phyloP scores from a whole-genome alignment of 768 basidiomycete genomes.

The Gloeostereum incarnatum region DNA sequence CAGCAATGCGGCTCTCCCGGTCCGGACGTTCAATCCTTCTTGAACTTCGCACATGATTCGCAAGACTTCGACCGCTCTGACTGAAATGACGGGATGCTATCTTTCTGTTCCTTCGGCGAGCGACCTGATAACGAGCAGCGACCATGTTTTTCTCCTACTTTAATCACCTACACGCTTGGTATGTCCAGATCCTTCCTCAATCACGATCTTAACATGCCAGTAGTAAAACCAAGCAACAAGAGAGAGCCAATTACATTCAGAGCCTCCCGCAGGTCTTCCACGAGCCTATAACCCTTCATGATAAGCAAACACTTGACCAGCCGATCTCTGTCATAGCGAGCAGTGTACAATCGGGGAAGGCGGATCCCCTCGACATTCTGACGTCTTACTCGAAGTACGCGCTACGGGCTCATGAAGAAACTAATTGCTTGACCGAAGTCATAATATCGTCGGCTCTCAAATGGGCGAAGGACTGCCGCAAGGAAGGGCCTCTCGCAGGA shows the following conservation, averaged over 20 bases:
- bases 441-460: conserved; percentile 31
- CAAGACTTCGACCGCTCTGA: too few species aligned
- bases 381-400: conserved; percentile 35
- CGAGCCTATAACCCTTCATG: conserved; percentile 17
- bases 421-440: conserved; percentile 51
- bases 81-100: too few species aligned
- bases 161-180: conserved; percentile 26
- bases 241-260: conserved; percentile 21
- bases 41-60: too few species aligned
- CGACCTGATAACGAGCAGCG: too few species aligned
- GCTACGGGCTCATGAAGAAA: conserved; percentile 32
- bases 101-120: too few species aligned
- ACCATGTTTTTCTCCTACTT: conserved; percentile 27
- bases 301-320: conserved; percentile 19
- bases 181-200: conserved; percentile 1
- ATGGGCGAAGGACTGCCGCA: conserved; percentile 23
- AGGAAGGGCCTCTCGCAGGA: conserved; percentile 40
- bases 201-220: not conserved
- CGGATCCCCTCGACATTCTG: conserved; percentile 24
- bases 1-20: too few species aligned
- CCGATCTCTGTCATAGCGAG: conserved; percentile 19
- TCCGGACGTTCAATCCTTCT: too few species aligned
- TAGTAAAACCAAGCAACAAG: conserved; percentile 25
- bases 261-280: conserved; percentile 19
- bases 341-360: conserved; percentile 18